Percentiles rank a stretch among this genome's conserved stretches.
Conservation (phyloP, 2,329 filamentous ascomycete species). For the Verticillium isaacii region DNA sequence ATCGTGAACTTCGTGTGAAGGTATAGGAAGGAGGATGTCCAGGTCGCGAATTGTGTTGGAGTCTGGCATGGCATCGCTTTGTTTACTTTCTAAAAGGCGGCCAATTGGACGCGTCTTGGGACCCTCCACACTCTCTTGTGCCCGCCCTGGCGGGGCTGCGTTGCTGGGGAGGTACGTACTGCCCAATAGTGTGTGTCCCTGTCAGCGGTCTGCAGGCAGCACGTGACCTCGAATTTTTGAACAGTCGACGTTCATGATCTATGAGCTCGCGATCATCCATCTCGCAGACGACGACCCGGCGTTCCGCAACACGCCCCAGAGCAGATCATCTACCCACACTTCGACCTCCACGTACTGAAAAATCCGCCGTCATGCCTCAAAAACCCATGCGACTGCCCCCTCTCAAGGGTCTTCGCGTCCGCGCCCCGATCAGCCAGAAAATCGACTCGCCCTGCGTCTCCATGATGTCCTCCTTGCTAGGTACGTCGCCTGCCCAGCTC, state of each 20-base stretch:
- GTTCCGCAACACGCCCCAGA: background rate
- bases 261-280: background rate
- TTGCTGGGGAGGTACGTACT: background rate
- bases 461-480: slow-evolving; percentile 54
- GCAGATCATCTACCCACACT: background rate
- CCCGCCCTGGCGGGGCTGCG: background rate
- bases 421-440: slow-evolving; percentile 41
- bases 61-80: slow-evolving; percentile 1
- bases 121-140: background rate
- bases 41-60: background rate
- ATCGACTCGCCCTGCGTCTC: slow-evolving; percentile 48
- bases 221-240: slow-evolving; percentile 10
- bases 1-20: background rate
- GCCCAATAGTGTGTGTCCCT: background rate
- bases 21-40: background rate
- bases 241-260: background rate
- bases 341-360: background rate
- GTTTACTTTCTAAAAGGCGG: slow-evolving; percentile 9
- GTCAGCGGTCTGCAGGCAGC: background rate
- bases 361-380: slow-evolving; percentile 34
- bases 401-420: slow-evolving; percentile 49
- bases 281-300: background rate
- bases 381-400: slow-evolving; percentile 56
- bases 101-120: slow-evolving; percentile 5
- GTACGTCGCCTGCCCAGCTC: slow-evolving; percentile 27